Conservation (phyloP, 176 grass and related monocot species). For the Aegilops longissima region DNA sequence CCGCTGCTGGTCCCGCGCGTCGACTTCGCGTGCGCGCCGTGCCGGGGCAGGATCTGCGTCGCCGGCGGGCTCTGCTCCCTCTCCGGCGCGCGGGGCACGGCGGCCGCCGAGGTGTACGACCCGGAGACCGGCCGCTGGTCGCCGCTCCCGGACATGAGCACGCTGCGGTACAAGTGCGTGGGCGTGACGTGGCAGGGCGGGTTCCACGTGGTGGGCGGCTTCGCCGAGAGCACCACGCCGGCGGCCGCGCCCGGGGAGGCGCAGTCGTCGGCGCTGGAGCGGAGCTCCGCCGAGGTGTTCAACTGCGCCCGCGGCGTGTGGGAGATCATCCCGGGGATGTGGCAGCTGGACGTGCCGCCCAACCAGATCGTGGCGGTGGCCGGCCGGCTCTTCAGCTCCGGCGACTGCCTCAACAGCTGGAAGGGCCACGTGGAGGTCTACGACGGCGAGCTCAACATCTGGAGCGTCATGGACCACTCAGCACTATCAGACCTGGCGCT, state of each 20-base stretch:
- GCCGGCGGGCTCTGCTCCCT: constrained; percentile 56
- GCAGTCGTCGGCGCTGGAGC: constrained; percentile 55
- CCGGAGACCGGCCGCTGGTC: constrained; percentile 36
- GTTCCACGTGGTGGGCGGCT: constrained; percentile 70
- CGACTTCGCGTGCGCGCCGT: constrained; percentile 64
- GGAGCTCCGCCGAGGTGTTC: constrained; percentile 77
- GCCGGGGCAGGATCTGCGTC: constrained; percentile 55
- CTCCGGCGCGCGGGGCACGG: constrained; percentile 52
- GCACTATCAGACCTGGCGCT: constrained; percentile 40
- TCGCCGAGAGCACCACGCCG: constrained; percentile 48
- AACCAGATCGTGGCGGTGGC: constrained; percentile 67
- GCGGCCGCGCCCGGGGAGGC: neutral
- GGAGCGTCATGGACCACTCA: constrained; percentile 64
- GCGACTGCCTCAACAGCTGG: constrained; percentile 77
- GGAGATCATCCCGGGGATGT: constrained; percentile 76
- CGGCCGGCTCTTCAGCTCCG: constrained; percentile 64
- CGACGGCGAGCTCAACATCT: constrained; percentile 75
- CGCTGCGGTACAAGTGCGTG: constrained; percentile 64
- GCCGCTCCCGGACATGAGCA: constrained; percentile 56
- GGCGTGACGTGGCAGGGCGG: constrained; percentile 62
- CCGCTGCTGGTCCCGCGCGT: constrained; percentile 53
- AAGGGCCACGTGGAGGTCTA: constrained; percentile 69
- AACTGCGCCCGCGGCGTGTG: constrained; percentile 33
- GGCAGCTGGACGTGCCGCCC: constrained; percentile 77
- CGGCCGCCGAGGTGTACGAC: constrained; percentile 53